Base-by-base conservation (phyloP, 2,329 filamentous ascomycete genomes). In the Pseudogymnoascus sp. region DNA sequence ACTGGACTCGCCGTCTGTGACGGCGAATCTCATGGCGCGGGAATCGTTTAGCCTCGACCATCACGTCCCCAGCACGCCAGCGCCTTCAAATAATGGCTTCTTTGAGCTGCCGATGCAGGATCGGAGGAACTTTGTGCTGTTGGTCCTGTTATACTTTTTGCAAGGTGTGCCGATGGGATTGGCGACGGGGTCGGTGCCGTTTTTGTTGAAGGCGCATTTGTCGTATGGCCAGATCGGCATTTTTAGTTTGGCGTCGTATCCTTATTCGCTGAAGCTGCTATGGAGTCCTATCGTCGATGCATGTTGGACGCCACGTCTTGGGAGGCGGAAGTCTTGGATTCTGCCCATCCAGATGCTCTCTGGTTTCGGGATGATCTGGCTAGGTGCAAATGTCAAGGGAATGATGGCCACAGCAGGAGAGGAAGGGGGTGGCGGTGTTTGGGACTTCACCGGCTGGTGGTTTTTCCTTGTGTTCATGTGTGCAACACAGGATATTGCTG, bases 241-340 rank as follows among this genome's bases (percentile, higher is more conserved):
- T 37, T 99, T 99, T 76, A 96, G 90, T 65, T 81, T 99, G 65
- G 94, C 94, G 0, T 93, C 91, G 47, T 99, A 97, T 71, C 94
- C 94, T 0, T 99, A 99, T 76, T 96, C 92, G 12, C 78, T 99
- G 69, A 99, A 99, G 77, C 79, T 99, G 28, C 82, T 97, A 42
- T 99, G 94, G 94, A 96, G 91, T 77, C 94, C 94, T 0, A 92
- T 99, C 69, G 94, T 99, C 63, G 94, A 99, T 72, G 94, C 94
- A 0, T 85, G 96, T 10, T 99, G 94, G 94, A 96, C 88, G 69
- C 86, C 87, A 42, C 86, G 82, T 69, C 78, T 97, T 60, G 94
- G 94, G 18, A 81, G 94, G 64, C 85, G 94, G 72, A 99, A 99
- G 85, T 97, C 92, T 72, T 99, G 94, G 94, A 99, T 99, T 67